A percentile compares a stretch with the other conserved stretches of the same genome.
phyloP scores from a whole-genome alignment of 805 yeast genomes.

The Barnettozyma botsteinii region DNA sequence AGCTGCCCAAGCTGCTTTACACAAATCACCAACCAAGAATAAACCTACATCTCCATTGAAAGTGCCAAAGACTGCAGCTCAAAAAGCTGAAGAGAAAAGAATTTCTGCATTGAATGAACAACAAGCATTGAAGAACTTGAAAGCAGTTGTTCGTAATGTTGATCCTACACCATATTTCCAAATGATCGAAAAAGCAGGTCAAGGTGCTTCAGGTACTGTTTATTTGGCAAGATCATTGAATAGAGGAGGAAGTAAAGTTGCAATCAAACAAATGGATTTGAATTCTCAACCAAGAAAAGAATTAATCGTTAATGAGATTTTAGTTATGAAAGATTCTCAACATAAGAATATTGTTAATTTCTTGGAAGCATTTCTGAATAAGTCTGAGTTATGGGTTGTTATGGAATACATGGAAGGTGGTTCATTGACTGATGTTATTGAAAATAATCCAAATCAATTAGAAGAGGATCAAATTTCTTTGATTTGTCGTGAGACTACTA shows the following conservation, averaged over 20 bases:
- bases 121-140: conserved; percentile 75
- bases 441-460: conserved; percentile 65
- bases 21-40: conserved; percentile 16
- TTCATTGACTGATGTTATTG: conserved; percentile 90
- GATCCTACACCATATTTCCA: conserved; percentile 84
- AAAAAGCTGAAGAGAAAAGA: conserved; percentile 43
- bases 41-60: conserved; percentile 8
- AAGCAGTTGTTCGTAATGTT: conserved; percentile 71
- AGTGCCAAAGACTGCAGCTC: conserved; percentile 26
- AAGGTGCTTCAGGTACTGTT: conserved; percentile 97
- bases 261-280: conserved; percentile 93
- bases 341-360: conserved; percentile 95
- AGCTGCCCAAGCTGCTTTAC: conserved; percentile 33
- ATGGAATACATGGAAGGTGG: conserved; percentile 99
- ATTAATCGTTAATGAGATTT: conserved; percentile 88
- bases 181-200: conserved; percentile 84
- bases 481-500: conserved; percentile 83
- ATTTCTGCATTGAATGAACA: conserved; percentile 72
- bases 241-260: conserved; percentile 63
- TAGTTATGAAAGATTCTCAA: conserved; percentile 94
- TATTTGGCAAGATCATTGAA: conserved; percentile 69
- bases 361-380: conserved; percentile 78
- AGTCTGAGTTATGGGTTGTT: conserved; percentile 90
- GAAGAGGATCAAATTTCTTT: conserved; percentile 88
- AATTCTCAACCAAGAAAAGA: conserved; percentile 91